Conservation (phyloP, 352 stramenopile species). For the Globisporangium splendens region DNA sequence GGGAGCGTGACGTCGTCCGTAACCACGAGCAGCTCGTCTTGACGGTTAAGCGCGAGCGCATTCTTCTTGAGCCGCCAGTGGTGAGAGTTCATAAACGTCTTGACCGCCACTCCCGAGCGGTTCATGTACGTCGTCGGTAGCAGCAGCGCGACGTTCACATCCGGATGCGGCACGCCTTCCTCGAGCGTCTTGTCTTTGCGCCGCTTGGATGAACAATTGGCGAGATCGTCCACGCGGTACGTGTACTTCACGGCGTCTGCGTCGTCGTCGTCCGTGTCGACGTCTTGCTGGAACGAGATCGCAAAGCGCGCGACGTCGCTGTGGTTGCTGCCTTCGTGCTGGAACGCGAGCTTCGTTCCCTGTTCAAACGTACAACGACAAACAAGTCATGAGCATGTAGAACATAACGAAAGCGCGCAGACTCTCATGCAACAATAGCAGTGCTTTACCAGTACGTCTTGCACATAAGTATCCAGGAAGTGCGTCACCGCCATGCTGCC, state of each 20-base stretch:
- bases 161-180: slow-evolving; percentile 67
- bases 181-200: slow-evolving; percentile 71
- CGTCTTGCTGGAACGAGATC: slow-evolving; percentile 61
- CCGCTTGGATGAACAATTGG: slow-evolving; percentile 68
- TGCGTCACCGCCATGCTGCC: slow-evolving; percentile 58
- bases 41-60: slow-evolving; percentile 64
- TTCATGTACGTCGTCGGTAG: slow-evolving; percentile 86
- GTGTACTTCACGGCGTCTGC: slow-evolving; percentile 11
- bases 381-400: neutral
- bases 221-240: slow-evolving; percentile 65
- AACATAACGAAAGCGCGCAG: neutral
- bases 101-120: slow-evolving; percentile 69
- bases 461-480: slow-evolving; percentile 66
- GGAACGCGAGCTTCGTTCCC: slow-evolving; percentile 40
- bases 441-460: slow-evolving; percentile 46
- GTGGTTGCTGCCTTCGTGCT: slow-evolving; percentile 59
- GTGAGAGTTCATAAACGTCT: slow-evolving; percentile 77
- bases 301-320: slow-evolving; percentile 61
- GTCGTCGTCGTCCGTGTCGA: slow-evolving; percentile 11
- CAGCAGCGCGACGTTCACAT: slow-evolving; percentile 75
- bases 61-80: slow-evolving; percentile 86
- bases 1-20: slow-evolving; percentile 79
- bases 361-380: slow-evolving; percentile 8
- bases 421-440: neutral
- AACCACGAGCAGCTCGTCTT: slow-evolving; percentile 83